A percentile compares a stretch with the other conserved stretches of the same genome.
Evolutionary conservation across 2,329 filamentous ascomycete genomes (phyloP).

Genomic region (Albophoma yamanashiensis): DNA sequence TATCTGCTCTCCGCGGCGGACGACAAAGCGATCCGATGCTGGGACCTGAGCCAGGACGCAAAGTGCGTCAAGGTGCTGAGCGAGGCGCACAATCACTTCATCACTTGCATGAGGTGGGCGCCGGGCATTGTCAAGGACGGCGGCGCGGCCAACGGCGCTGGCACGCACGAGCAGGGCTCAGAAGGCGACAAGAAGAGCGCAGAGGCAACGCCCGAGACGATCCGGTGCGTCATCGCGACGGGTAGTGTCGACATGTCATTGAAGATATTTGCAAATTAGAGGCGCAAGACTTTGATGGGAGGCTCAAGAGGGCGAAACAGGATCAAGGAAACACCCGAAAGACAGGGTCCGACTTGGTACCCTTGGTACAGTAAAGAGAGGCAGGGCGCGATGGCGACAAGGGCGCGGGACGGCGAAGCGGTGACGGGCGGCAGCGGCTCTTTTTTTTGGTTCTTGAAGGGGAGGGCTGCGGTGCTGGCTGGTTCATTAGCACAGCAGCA

Average conservation of each 20-base stretch:
- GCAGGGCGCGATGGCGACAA: not conserved
- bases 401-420: not conserved
- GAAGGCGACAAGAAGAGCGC: constrained; percentile 35
- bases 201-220: constrained; percentile 43
- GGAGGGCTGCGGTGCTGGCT: not conserved
- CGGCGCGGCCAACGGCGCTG: constrained; percentile 4
- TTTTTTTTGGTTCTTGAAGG: not conserved
- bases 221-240: constrained; percentile 78
- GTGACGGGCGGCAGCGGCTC: not conserved
- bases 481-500: not conserved
- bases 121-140: constrained; percentile 33
- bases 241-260: constrained; percentile 76
- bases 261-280: constrained; percentile 59
- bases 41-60: constrained; percentile 85
- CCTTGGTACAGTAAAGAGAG: not conserved
- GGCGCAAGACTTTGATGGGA: not conserved
- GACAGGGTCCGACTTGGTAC: not conserved
- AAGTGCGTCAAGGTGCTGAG: constrained; percentile 76
- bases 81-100: constrained; percentile 73
- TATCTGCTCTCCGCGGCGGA: constrained; percentile 80
- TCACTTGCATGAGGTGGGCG: constrained; percentile 81
- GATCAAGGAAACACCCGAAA: not conserved
- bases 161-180: constrained; percentile 4
- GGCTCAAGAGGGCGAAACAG: not conserved
- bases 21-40: constrained; percentile 87